Conservation (phyloP, 202 grass and related monocot species). For the Saccharum hybrid region DNA sequence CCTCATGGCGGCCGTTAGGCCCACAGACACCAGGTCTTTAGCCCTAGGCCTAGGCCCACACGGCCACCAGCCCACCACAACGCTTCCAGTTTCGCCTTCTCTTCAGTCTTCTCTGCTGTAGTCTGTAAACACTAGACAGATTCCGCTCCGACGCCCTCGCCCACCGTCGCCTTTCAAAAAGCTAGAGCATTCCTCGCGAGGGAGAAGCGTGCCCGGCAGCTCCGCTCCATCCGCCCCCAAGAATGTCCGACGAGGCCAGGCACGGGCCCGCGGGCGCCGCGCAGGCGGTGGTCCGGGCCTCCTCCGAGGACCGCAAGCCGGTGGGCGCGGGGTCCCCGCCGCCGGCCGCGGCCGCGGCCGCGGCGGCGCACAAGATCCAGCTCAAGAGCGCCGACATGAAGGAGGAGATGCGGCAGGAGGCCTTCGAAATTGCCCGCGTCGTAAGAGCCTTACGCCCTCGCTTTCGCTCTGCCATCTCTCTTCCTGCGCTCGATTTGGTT, state of each 20-base stretch:
- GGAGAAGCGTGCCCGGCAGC: neutral
- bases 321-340: conserved; percentile 46
- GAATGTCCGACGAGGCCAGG: conserved; percentile 76
- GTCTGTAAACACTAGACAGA: neutral
- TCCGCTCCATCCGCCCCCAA: conserved; percentile 12
- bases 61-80: neutral
- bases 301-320: conserved; percentile 67
- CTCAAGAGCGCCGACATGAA: conserved; percentile 98
- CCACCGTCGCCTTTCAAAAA: conserved; percentile 44
- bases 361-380: conserved; percentile 68
- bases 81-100: neutral
- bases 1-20: neutral
- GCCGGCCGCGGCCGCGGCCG: conserved; percentile 19
- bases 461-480: neutral
- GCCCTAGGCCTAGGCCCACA: too few species aligned
- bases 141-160: neutral
- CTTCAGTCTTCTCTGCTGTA: neutral
- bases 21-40: too few species aligned
- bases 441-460: conserved; percentile 37
- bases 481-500: conserved; percentile 40
- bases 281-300: conserved; percentile 52
- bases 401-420: conserved; percentile 91
- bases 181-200: neutral
- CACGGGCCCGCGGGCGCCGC: conserved; percentile 34
- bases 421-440: conserved; percentile 77